Evolutionary conservation across 345 rosid genomes (phyloP), one percentile per base, ranked within the genome.

Genomic region (Gossypium mustelinum): DNA sequence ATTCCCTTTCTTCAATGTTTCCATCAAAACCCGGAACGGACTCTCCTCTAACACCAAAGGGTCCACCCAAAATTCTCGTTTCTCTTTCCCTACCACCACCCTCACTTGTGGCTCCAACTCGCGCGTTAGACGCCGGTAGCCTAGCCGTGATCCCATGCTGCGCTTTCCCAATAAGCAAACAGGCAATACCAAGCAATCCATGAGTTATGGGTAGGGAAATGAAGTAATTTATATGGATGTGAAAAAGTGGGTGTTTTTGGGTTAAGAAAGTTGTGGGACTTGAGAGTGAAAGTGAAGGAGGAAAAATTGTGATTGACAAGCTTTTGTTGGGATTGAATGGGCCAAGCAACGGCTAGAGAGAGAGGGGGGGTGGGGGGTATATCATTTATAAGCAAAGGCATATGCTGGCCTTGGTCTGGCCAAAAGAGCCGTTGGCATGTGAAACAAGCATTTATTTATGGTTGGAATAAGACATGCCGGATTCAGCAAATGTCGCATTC

Each of bases 31-130:
- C 79, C 87, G 69, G 72, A 94, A 94, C 1, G 94, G 98, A 47
- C 75, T 79, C 70, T 94, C 92, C 48, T 90, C 89, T 2, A 94
- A 73, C 27, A 94, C 85, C 48, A 79, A 81, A 0, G 91, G 82
- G 58, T 89, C 94, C 2, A 94, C 92, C 81, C 85, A 45, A 81
- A 92, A 94, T 80, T 84, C 96, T 58, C 83, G 86, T 81, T 65
- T 88, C 85, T 94, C 96, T 73, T 88, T 87, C 64, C 98, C 98
- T 2, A 89, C 97, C 63, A 94, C 92, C 81, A 90, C 98, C 3
- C 77, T 89, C 76, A 92, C 89, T 5, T 70, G 78, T 51, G 55
- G 71, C 0, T 73, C 86, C 12, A 76, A 52, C 2, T 76, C 83
- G 1, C 72, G 77, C 0, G 71, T 71, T 0, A 92, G 73, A 43